These are phyloP conservation scores for Coemansia sp. DNA, from an alignment of 192 early-diverging fungal species.

Conservation along the genomic window DNA sequence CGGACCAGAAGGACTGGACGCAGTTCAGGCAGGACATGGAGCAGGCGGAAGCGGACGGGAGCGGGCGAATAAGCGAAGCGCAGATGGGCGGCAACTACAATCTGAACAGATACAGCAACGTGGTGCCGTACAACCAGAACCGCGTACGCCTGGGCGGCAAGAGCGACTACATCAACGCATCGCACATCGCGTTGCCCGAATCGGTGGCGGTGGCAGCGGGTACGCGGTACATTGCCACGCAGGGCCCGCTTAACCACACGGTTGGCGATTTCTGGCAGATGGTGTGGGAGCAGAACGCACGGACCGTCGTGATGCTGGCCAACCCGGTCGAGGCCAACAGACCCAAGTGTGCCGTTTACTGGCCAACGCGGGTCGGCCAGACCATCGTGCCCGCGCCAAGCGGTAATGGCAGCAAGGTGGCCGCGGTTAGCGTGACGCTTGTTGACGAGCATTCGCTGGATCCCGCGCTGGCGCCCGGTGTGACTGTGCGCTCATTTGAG, in stretches of 20 bases:
- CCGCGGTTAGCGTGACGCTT: constrained; percentile 18
- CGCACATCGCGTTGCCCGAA: constrained; percentile 57
- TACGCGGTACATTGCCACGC: constrained; percentile 76
- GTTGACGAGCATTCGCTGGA: constrained; percentile 46
- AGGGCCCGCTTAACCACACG: constrained; percentile 79
- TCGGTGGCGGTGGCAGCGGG: constrained; percentile 22
- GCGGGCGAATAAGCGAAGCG: constrained; percentile 22
- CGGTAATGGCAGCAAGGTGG: neutral
- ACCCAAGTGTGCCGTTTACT: constrained; percentile 80
- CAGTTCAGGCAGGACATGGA: constrained; percentile 30
- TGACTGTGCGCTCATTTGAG: constrained; percentile 36
- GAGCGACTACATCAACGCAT: constrained; percentile 83
- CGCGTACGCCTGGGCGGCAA: constrained; percentile 59
- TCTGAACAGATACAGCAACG: constrained; percentile 82
- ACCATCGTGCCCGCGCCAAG: neutral
- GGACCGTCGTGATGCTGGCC: constrained; percentile 84
- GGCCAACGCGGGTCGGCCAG: constrained; percentile 57
- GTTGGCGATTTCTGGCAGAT: constrained; percentile 87
- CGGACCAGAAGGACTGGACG: constrained; percentile 19
- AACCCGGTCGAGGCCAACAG: constrained; percentile 68
- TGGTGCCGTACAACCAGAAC: constrained; percentile 81
- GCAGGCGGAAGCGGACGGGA: neutral
- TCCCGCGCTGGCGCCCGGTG: constrained; percentile 45
- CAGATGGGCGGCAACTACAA: constrained; percentile 45
- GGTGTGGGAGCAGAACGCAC: constrained; percentile 71